phyloP scores from a whole-genome alignment of 2,329 filamentous ascomycete species.

The Drechmeria coniospora region DNA sequence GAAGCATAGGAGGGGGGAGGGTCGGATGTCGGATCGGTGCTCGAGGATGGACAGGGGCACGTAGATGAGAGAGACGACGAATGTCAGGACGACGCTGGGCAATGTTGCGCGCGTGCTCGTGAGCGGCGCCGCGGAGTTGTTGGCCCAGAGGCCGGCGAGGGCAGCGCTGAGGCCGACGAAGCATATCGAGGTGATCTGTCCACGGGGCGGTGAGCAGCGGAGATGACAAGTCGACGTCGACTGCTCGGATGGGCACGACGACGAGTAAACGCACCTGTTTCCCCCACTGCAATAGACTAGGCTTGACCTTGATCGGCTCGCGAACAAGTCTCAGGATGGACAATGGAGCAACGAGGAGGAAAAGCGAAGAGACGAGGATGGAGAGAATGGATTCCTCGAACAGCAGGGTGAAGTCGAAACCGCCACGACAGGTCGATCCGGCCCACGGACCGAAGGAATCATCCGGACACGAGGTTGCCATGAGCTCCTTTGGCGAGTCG shows the following conservation, averaged over 20 bases:
- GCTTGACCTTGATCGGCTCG: slow-evolving; percentile 1
- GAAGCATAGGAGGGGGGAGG: slow-evolving; percentile 5
- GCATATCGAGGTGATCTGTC: slow-evolving; percentile 1
- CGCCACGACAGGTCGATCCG: slow-evolving; percentile 6
- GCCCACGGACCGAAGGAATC: slow-evolving; percentile 4
- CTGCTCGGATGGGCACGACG: no score
- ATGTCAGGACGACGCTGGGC: slow-evolving; percentile 1
- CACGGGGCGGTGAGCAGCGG: not conserved
- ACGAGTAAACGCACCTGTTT: slow-evolving; percentile 1
- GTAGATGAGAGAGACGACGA: slow-evolving; percentile 1
- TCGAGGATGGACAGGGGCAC: slow-evolving; percentile 2
- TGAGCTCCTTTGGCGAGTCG: no score
- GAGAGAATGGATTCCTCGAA: slow-evolving; percentile 8
- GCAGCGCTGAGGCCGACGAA: slow-evolving; percentile 3
- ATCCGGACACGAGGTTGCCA: slow-evolving; percentile 1
- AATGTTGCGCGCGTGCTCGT: slow-evolving; percentile 1
- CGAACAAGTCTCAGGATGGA: not conserved
- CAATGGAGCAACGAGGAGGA: slow-evolving; percentile 1
- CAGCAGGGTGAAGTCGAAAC: slow-evolving; percentile 9
- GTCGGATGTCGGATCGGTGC: slow-evolving; percentile 5
- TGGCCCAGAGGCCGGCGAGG: slow-evolving; percentile 1
- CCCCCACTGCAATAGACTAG: slow-evolving; percentile 1
- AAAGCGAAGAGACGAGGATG: slow-evolving; percentile 2
- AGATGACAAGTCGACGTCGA: not conserved
- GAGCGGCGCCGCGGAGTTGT: slow-evolving; percentile 1